Conservation (phyloP, 805 yeast species). For the Nakazawaea ernobii region DNA sequence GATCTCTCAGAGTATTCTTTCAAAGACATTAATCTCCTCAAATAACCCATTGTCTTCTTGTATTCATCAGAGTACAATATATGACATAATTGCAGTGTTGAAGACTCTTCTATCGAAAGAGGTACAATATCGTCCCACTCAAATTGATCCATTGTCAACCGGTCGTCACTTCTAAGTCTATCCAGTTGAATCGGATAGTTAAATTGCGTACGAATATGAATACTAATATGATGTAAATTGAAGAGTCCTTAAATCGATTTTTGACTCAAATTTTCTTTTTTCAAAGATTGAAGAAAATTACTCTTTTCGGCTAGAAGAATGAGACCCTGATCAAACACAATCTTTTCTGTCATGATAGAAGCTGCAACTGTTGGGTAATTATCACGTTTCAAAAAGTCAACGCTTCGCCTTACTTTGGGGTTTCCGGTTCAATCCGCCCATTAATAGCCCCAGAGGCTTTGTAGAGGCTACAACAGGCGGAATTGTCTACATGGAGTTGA, state of each 20-base stretch:
- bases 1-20: conserved; percentile 72
- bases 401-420: too few species aligned
- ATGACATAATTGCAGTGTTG: conserved; percentile 38
- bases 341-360: too few species aligned
- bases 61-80: conserved; percentile 74
- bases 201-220: too few species aligned
- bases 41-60: conserved; percentile 49
- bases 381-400: too few species aligned
- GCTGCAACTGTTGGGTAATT: too few species aligned
- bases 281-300: background rate
- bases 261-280: background rate
- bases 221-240: too few species aligned
- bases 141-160: background rate
- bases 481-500: too few species aligned
- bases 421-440: too few species aligned
- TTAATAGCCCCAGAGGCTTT: too few species aligned
- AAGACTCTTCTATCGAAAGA: background rate
- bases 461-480: too few species aligned
- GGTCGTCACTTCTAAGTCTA: background rate
- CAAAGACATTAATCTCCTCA: conserved; percentile 51
- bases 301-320: background rate
- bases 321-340: background rate
- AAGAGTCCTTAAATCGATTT: too few species aligned
- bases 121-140: conserved; percentile 10
- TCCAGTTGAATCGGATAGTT: background rate